Evolutionary conservation across 2,329 filamentous ascomycete species (phyloP).

Genomic region (Didymosphaeria variabile): DNA sequence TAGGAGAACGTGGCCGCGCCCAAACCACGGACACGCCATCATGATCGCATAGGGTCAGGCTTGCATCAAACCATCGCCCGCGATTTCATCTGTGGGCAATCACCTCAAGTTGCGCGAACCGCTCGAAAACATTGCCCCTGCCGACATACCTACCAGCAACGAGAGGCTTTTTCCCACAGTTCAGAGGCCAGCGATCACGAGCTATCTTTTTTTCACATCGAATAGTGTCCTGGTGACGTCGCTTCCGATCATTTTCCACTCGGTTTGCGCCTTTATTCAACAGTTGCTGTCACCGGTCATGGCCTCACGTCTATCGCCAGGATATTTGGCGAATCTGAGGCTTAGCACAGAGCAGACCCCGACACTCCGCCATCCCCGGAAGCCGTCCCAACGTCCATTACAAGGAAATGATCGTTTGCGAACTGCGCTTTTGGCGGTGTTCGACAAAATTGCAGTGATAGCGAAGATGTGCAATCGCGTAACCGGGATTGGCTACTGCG

Average conservation of each 20-base stretch:
- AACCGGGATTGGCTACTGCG: conserved; percentile 28
- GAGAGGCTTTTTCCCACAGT: background rate
- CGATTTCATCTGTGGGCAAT: conserved; percentile 20
- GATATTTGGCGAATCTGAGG: background rate
- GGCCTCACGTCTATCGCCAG: background rate
- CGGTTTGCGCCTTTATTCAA: background rate
- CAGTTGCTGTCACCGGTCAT: background rate
- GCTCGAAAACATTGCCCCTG: conserved; percentile 1
- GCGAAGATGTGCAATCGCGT: conserved; percentile 27
- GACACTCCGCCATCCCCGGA: conserved; percentile 21
- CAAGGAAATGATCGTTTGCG: conserved; percentile 21
- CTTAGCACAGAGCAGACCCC: conserved; percentile 11
- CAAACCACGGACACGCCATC: conserved; percentile 24
- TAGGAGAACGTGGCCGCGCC: conserved; percentile 18
- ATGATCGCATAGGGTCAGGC: conserved; percentile 17
- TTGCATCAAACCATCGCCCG: conserved; percentile 21
- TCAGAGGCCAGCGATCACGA: background rate
- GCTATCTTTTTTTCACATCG: no score
- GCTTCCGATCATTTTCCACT: background rate
- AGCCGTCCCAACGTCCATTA: conserved; percentile 14
- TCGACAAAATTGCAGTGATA: conserved; percentile 15
- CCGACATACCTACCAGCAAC: conserved; percentile 11
- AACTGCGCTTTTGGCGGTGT: background rate
- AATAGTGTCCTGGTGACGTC: conserved; percentile 14
- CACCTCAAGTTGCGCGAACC: conserved; percentile 14